Evolutionary conservation across 768 basidiomycete genomes (phyloP), one percentile per base, ranked within the genome.

Genomic region (Serendipita vermifera): DNA sequence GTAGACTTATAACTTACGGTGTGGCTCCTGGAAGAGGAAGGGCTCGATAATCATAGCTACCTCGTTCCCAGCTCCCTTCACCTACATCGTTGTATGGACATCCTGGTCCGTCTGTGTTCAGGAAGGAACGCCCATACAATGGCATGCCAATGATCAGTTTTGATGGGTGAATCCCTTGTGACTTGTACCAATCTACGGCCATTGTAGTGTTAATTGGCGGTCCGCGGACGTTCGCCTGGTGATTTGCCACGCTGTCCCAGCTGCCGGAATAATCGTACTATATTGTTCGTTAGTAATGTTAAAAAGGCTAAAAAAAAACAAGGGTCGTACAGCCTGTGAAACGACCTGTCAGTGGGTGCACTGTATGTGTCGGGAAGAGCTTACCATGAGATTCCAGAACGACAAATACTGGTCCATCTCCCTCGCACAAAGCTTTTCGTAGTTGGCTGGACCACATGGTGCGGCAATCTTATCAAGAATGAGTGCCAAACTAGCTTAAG

Each of bases 371-470:
- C 9, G 13, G 24, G 9, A 43, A 41, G 15, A 38, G 20, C 51
- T 61, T 58, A 69, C 82, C 96, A 99, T 99, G 67, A 99, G 70
- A 66, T 99, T 98, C 93, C 92, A 98, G 67, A 97, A 92, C 64
- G 90, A 87, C 22, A 99, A 80, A 57, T 77, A 82, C 58, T 74
- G 74, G 66, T 92, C 84, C 93, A 99, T 98, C 59, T 87, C 87
- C 22, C 68, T 70, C 41, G 91, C 74, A 58, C 81, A 75, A 5
- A 98, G 73, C 61, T 83, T 87, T 66, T 81, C 72, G 70, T 90
- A 92, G 62, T 96, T 82, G 60, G 85, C 77, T 2, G 84, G 78
- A 29, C 96, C 96, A 68, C 91, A 94, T 1, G 96, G 93, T 1
- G 94, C 88, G 35, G 90, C 89, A 55, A 94, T 85, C 87, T n/a